Conservation (phyloP, 2,329 filamentous ascomycete species). For the Fusarium luffae region DNA sequence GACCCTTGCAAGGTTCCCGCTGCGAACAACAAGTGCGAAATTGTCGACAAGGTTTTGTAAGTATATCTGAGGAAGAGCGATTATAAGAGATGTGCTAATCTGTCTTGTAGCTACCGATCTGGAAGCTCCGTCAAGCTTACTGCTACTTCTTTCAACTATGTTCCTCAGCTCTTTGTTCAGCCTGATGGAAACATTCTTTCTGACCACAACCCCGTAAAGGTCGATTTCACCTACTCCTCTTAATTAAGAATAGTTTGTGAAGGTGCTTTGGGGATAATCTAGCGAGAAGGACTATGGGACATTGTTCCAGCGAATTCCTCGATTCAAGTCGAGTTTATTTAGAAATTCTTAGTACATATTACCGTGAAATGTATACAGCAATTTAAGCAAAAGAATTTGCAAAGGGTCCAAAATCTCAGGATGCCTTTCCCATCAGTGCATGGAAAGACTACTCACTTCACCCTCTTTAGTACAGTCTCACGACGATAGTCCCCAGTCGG, state of each 20-base stretch:
- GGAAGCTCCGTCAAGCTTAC: constrained; percentile 58
- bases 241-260: background rate
- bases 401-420: background rate
- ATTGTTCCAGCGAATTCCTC: background rate
- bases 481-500: background rate
- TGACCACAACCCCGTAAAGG: constrained; percentile 73
- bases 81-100: background rate
- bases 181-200: constrained; percentile 66
- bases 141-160: constrained; percentile 66
- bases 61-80: background rate
- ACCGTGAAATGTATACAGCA: background rate
- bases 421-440: fast-evolving
- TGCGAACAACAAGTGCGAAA: constrained; percentile 66
- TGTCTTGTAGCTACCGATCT: constrained; percentile 58
- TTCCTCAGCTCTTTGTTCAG: constrained; percentile 66
- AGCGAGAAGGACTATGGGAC: background rate
- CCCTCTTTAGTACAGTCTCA: background rate
- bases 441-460: background rate
- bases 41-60: constrained; percentile 72
- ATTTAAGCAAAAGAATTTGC: fast-evolving
- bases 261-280: too few species aligned
- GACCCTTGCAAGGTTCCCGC: constrained; percentile 68
- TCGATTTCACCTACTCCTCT: constrained; percentile 57
- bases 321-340: background rate
- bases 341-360: background rate